phyloP scores from a whole-genome alignment of 345 rosid species.

The Pseudoturritis turrita region DNA sequence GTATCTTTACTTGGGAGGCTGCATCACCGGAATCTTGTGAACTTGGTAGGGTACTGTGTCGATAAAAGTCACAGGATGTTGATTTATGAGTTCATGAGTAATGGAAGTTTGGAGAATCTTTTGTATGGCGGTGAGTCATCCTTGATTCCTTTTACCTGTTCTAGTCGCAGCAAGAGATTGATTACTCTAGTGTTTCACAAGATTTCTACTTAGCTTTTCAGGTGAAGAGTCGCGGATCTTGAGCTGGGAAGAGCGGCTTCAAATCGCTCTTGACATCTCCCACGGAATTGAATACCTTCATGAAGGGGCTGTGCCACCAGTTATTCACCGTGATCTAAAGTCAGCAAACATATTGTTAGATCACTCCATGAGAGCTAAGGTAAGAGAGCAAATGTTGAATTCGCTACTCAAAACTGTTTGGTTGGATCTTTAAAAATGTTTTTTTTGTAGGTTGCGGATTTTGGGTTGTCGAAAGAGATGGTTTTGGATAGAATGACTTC shows the following conservation, averaged over 20 bases:
- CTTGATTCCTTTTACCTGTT: neutral
- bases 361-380: slow-evolving; percentile 89
- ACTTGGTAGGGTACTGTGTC: slow-evolving; percentile 79
- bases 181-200: slow-evolving; percentile 2
- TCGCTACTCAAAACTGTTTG: neutral
- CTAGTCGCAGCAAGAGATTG: neutral
- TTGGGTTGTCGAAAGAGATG: slow-evolving; percentile 91
- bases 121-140: slow-evolving; percentile 58
- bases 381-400: slow-evolving; percentile 16
- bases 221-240: slow-evolving; percentile 47
- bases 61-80: slow-evolving; percentile 81
- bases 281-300: slow-evolving; percentile 95
- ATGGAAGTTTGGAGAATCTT: slow-evolving; percentile 82
- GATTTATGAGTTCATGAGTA: slow-evolving; percentile 95
- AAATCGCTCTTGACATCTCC: slow-evolving; percentile 81
- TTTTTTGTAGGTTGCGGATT: slow-evolving; percentile 76
- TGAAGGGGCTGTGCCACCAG: slow-evolving; percentile 96
- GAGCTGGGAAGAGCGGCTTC: slow-evolving; percentile 83
- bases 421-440: neutral
- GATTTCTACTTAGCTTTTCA: slow-evolving; percentile 16
- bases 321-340: slow-evolving; percentile 93
- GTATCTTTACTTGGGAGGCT: slow-evolving; percentile 85
- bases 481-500: slow-evolving; percentile 66
- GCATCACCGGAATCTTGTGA: slow-evolving; percentile 95
- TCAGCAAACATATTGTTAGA: slow-evolving; percentile 90